Evolutionary conservation across 23 red algal species (phyloP), one percentile per base, ranked within the genome.

Genomic region (Gracilariopsis chorda): DNA sequence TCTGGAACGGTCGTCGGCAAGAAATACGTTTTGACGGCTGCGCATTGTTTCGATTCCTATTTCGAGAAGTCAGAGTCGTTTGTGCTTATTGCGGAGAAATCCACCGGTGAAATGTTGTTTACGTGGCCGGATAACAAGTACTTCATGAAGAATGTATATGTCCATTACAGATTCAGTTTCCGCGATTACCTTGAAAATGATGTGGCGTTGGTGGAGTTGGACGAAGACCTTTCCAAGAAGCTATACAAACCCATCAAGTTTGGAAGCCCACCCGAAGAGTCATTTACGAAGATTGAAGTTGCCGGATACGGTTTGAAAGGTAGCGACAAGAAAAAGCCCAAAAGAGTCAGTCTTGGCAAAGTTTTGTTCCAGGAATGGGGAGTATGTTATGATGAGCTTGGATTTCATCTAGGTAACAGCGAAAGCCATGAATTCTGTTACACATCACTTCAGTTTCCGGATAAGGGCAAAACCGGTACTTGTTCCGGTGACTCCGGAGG

Each of bases 401-500:
- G 82, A 34, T 86, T 86, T 14, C 10, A 25, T 56, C 60, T 23
- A 25, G 58, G 60, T 44, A 86, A 72, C 43, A 21, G 48, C 23
- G 55, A 25, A 5, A 9, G 63, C 23, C 34, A 65, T 4, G 82
- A 86, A 48, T 9, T 73, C 1, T 86, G 82, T 27, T 69, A 61
- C 39, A 86, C 82, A 13, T 86, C 82, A 28, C 21, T 47, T 3
- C 60, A 34, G 13, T 86, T 86, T 57, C 82, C 62, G 58, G 27
- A 69, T 28, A 13, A 29, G 20, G 82, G 82, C 7, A 46, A 48
- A 16, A 86, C 62, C 36, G 82, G 62, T 17, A 86, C 62, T 21
- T 86, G 82, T 46, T 86, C 71, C 19, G 62, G 82, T 3, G 82
- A 86, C 20, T 86, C 82, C 23, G 82, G 82, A 17, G 82, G 82